Evolutionary conservation across 192 early-diverging fungal species (phyloP).

Genomic region (Entomortierella parvispora): DNA sequence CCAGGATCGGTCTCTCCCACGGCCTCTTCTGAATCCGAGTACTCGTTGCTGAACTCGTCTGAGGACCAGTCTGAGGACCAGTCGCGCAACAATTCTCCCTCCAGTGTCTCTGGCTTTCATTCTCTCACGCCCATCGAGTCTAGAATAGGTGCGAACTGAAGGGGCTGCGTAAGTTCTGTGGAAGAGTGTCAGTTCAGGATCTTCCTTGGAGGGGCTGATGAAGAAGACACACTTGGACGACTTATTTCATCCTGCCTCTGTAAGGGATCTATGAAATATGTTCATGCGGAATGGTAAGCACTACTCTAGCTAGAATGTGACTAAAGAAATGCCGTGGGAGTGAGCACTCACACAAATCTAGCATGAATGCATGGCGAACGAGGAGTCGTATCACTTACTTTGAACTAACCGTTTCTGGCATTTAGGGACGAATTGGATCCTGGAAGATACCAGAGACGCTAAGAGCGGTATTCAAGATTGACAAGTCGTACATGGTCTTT

Average conservation of each 20-base stretch:
- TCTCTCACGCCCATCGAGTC: no score
- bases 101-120: no score
- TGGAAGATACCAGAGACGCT: conserved; percentile 46
- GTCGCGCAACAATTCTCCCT: no score
- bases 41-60: no score
- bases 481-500: conserved; percentile 49
- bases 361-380: conserved; percentile 64
- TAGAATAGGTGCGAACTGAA: no score
- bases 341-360: neutral
- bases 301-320: neutral
- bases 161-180: no score
- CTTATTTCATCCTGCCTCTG: conserved; percentile 66
- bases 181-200: conserved; percentile 65
- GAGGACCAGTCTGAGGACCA: no score
- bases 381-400: conserved; percentile 41
- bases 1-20: no score
- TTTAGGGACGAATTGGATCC: conserved; percentile 27
- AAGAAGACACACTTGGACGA: conserved; percentile 58
- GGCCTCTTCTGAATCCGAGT: no score
- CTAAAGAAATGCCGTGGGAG: neutral
- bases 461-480: conserved; percentile 51
- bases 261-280: conserved; percentile 69
- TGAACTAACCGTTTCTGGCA: neutral
- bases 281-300: conserved; percentile 56
- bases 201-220: conserved; percentile 60